Evolutionary conservation across 1,139 yeast genomes (phyloP).

Genomic region (Candida sanyaensis): DNA sequence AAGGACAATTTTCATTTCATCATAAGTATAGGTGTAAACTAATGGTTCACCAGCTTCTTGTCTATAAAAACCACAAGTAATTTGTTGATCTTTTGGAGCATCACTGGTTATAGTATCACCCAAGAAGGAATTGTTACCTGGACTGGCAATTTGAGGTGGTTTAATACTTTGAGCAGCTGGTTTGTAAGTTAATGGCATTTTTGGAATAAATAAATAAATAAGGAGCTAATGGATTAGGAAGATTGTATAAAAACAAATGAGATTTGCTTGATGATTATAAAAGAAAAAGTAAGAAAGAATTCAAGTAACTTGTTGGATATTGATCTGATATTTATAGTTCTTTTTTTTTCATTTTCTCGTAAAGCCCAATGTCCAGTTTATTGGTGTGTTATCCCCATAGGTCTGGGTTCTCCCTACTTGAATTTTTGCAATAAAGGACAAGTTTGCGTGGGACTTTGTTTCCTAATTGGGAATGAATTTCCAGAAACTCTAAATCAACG

Average conservation of each 20-base stretch:
- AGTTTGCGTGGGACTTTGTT: not conserved
- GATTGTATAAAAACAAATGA: not conserved
- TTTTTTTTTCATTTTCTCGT: not conserved
- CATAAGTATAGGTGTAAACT: conserved; percentile 64
- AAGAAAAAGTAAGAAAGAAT: not conserved
- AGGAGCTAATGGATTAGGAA: too few relatives aligned
- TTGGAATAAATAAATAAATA: not conserved
- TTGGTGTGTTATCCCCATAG: not conserved
- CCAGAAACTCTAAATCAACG: not conserved
- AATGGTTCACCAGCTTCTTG: conserved; percentile 69
- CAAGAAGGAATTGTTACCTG: conserved; percentile 64
- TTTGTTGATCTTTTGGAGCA: conserved; percentile 58
- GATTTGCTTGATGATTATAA: not conserved
- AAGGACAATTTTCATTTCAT: conserved; percentile 69
- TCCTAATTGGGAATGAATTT: not conserved
- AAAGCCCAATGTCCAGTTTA: too few relatives aligned
- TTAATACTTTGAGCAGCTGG: conserved; percentile 56
- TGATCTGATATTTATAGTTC: conserved; percentile 1
- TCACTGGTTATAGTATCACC: conserved; percentile 64
- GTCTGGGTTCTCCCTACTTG: too few relatives aligned
- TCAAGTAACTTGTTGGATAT: not conserved
- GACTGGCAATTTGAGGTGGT: conserved; percentile 60
- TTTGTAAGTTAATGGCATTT: conserved; percentile 49
- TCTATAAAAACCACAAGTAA: conserved; percentile 66
- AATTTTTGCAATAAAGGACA: not conserved